Conservation (phyloP, 371 early-diverging fungal species). For the Conidiobolus incongruus region DNA sequence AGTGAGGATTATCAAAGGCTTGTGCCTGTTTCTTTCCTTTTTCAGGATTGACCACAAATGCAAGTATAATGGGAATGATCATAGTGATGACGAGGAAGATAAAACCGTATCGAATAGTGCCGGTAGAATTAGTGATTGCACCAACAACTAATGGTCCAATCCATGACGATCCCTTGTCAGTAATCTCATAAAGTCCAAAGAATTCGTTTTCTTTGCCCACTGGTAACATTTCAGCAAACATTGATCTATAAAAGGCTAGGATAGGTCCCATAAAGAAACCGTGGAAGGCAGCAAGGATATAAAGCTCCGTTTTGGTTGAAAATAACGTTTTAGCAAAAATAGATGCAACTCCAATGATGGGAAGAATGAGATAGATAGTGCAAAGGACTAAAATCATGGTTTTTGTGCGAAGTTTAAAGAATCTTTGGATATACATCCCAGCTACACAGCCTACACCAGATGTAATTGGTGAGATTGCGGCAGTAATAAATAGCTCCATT, state of each 20-base stretch:
- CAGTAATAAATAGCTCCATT: constrained; percentile 11
- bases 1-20: too few relatives aligned
- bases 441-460: constrained; percentile 21
- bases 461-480: constrained; percentile 16
- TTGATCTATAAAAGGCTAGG: constrained; percentile 18
- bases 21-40: background rate
- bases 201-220: constrained; percentile 24
- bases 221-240: constrained; percentile 26
- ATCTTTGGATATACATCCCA: constrained; percentile 20
- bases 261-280: constrained; percentile 27
- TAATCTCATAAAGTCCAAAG: constrained; percentile 27
- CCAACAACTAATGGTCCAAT: constrained; percentile 33
- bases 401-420: constrained; percentile 8
- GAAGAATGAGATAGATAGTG: constrained; percentile 11
- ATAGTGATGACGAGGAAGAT: constrained; percentile 4
- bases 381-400: constrained; percentile 10
- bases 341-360: constrained; percentile 23
- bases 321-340: constrained; percentile 20
- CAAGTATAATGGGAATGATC: background rate
- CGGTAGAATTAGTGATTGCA: constrained; percentile 18
- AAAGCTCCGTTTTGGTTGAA: constrained; percentile 15
- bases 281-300: constrained; percentile 9
- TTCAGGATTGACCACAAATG: background rate
- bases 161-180: constrained; percentile 33
- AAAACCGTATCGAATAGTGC: constrained; percentile 11